These are phyloP conservation scores for Phytophthora quininea DNA, from an alignment of 352 stramenopile species.

Conservation along the genomic window DNA sequence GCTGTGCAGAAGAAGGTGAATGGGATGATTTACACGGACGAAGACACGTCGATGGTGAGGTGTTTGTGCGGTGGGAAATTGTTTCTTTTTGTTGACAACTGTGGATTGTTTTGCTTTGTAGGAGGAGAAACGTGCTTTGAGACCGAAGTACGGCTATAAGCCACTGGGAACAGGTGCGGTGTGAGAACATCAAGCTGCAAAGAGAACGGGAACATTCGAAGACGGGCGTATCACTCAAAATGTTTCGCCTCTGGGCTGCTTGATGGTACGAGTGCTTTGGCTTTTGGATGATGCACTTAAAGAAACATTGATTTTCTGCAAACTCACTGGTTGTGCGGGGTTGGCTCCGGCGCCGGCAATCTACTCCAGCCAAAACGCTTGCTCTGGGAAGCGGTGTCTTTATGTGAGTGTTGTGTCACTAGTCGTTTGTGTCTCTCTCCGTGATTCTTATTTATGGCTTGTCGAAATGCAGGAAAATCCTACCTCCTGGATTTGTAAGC, in stretches of 20 bases:
- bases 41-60: slow-evolving; percentile 65
- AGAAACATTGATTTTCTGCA: slow-evolving; percentile 45
- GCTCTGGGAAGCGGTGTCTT: slow-evolving; percentile 6
- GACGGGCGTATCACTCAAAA: slow-evolving; percentile 1
- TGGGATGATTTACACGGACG: slow-evolving; percentile 63
- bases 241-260: background rate
- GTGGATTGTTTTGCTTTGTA: slow-evolving; percentile 19
- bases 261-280: slow-evolving; percentile 40
- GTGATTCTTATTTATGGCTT: slow-evolving; percentile 36
- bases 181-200: slow-evolving; percentile 16
- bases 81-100: slow-evolving; percentile 6
- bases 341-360: slow-evolving; percentile 5
- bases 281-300: slow-evolving; percentile 33
- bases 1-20: slow-evolving; percentile 36
- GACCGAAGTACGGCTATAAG: slow-evolving; percentile 81
- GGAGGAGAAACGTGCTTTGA: slow-evolving; percentile 82
- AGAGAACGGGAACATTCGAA: slow-evolving; percentile 1
- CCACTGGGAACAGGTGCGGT: slow-evolving; percentile 23
- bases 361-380: slow-evolving; percentile 16
- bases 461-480: slow-evolving; percentile 1
- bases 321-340: slow-evolving; percentile 31
- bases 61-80: background rate
- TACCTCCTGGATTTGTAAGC: background rate
- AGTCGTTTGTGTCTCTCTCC: slow-evolving; percentile 2
- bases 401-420: slow-evolving; percentile 36